Evolutionary conservation across 169 alveolate genomes (phyloP), one percentile per base, ranked within the genome.

Genomic region (Theileria orientalis): DNA sequence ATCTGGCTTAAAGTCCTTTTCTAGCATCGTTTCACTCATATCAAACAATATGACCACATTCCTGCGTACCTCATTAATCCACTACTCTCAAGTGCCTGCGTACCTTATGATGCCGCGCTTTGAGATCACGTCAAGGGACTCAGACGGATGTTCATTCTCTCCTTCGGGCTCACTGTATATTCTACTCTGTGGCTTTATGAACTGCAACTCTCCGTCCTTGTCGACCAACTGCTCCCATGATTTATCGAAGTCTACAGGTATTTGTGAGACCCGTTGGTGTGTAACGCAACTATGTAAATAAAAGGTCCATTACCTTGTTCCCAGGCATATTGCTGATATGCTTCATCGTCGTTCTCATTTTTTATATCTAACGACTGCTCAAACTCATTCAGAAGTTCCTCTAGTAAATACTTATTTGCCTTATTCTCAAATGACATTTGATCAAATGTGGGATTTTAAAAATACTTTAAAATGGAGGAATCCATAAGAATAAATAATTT

Each of bases 191-290:
- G 88, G 76, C 66, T 84, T 60, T 46, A 76, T 60, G 57, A 84
- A 88, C 33, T 89, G 91, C 54, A 89, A 52, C 8, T 79, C 83
- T 19, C 93, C 93, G 59, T 89, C 89, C 69, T 89, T 89, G 57
- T 89, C 93, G 13, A 89, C 89, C 41, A 89, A 85, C 47, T 83
- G 80, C 40, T 89, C 90, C 93, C 93, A 89, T 35, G 93, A 84
- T 47, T 85, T 56, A 63, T 89, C 93, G 29, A 89, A 76, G 64
- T 89, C 93, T 89, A 62, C 14, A 30, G 49, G 21, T n/a, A n/a
- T n/a, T n/a, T n/a, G n/a, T n/a, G n/a, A n/a, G n/a, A n/a, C n/a
- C n/a, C n/a, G n/a, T n/a, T n/a, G n/a, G n/a, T n/a, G n/a, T n/a
- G n/a, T n/a, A n/a, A n/a, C n/a, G n/a, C n/a, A n/a, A n/a, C 30